Evolutionary conservation across 2,329 filamentous ascomycete genomes (phyloP), one percentile per base, ranked within the genome.

Genomic region (Aspergillus hortae): DNA sequence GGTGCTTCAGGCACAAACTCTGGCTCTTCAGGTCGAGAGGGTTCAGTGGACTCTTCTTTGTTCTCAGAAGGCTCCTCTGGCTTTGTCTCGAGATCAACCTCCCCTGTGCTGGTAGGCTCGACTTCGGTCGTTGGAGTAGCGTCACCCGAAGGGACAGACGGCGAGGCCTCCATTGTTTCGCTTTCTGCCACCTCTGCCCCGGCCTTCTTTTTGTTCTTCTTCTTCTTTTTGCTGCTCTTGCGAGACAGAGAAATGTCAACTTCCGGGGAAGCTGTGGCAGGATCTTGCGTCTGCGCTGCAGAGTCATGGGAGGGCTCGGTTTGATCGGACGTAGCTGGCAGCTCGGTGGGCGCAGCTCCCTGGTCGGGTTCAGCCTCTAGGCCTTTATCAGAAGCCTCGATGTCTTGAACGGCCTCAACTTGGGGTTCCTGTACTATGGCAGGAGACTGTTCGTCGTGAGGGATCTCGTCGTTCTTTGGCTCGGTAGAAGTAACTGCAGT

Each of bases 141-240:
- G 12, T 40, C 36, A n/a, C 42, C 33, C 10, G 23, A 46, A 32
- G 46, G 6, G 9, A 54, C 55, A 44, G 48, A 35, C 14, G 48
- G 43, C 35, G 48, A 6, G 7, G 35, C 19, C 32, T 53, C 49
- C 2, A 40, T 33, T 7, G 49, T 4, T 40, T 59, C 56, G 4
- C 53, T 54, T 19, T 25, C 35, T 6, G 43, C 23, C 6, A 36
- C 27, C 33, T 55, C 53, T 10, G 44, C 36, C 27, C 35, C 43
- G 32, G 43, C 52, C 46, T 62, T 60, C 11, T 55, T 52, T 50
- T 56, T 59, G 42, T 59, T 62, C 42, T 63, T 61, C 51, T 61
- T 61, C 48, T 56, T 61, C 49, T 59, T 60, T 35, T 59, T 63
- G 51, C 57, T 59, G 19, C 15, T 48, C 30, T 56, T 60, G 35